These are phyloP conservation scores for Pelomyxa schiedti DNA, from an alignment of 78 protist genomes.

Conservation along the genomic window DNA sequence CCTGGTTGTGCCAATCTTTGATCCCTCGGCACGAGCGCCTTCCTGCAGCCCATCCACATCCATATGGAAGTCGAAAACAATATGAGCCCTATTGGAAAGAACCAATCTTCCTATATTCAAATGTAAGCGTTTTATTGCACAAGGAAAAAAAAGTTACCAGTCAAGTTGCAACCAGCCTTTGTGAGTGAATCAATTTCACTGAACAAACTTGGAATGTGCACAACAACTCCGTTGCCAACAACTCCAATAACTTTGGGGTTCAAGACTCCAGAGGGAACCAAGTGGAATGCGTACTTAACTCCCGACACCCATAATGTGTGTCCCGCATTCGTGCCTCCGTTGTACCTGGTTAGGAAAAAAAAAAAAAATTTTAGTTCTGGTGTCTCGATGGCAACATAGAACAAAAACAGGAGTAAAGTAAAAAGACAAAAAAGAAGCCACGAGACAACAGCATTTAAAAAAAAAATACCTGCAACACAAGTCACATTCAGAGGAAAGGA, in stretches of 20 bases:
- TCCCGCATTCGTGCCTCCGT: conserved; percentile 80
- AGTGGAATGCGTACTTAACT: conserved; percentile 75
- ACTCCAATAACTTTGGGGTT: conserved; percentile 35
- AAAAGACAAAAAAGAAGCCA: background rate
- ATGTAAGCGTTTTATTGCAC: no score
- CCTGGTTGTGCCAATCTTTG: background rate
- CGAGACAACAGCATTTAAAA: background rate
- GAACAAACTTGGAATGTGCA: conserved; percentile 74
- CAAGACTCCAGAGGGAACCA: conserved; percentile 80
- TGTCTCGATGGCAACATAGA: no score
- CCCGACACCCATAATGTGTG: conserved; percentile 82
- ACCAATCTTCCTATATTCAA: background rate
- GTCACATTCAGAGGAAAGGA: conserved; percentile 61
- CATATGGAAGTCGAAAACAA: conserved; percentile 78
- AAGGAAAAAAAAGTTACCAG: background rate
- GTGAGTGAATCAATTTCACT: conserved; percentile 59
- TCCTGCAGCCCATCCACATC: conserved; percentile 59
- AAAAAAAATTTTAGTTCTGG: background rate
- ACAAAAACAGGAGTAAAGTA: background rate
- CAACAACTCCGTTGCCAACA: conserved; percentile 84
- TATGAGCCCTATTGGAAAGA: conserved; percentile 82
- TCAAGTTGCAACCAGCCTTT: conserved; percentile 30
- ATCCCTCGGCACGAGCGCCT: background rate
- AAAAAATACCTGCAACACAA: conserved; percentile 53
- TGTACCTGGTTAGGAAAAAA: background rate